These are phyloP conservation scores for Plasmodium malariae DNA, from an alignment of 169 alveolate genomes.

Conservation along the genomic window DNA sequence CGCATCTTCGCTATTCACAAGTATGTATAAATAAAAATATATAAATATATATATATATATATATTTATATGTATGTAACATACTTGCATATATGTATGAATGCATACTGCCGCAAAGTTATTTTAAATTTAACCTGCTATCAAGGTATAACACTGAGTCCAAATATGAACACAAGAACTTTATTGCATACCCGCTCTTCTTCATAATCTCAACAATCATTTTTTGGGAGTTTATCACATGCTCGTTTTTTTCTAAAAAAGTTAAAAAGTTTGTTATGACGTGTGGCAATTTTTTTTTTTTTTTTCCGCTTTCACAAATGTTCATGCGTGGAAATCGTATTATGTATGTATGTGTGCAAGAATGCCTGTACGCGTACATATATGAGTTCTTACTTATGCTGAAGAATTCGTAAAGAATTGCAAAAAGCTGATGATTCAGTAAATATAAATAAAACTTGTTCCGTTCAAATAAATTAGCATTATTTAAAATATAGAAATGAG, in stretches of 20 bases:
- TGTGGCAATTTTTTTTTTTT: not conserved
- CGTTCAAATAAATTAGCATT: constrained; percentile 50
- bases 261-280: not conserved
- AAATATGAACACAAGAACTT: constrained; percentile 43
- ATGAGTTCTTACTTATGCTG: constrained; percentile 23
- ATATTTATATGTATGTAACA: not conserved
- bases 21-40: not conserved
- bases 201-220: constrained; percentile 19
- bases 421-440: constrained; percentile 60
- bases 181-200: constrained; percentile 62
- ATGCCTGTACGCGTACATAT: no score
- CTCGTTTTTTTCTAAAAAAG: constrained; percentile 34
- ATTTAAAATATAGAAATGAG: constrained; percentile 62
- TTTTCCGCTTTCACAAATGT: not conserved
- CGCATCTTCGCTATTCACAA: not conserved
- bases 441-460: constrained; percentile 61
- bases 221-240: not conserved
- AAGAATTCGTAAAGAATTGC: constrained; percentile 52
- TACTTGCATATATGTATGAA: no score
- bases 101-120: no score
- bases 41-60: not conserved
- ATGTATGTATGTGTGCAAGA: no score
- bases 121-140: constrained; percentile 53
- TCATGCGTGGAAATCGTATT: no score
- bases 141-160: constrained; percentile 53